These are phyloP conservation scores for Ophiocordyceps camponoti-saundersi DNA, from an alignment of 2,329 filamentous ascomycete genomes.

Conservation along the genomic window DNA sequence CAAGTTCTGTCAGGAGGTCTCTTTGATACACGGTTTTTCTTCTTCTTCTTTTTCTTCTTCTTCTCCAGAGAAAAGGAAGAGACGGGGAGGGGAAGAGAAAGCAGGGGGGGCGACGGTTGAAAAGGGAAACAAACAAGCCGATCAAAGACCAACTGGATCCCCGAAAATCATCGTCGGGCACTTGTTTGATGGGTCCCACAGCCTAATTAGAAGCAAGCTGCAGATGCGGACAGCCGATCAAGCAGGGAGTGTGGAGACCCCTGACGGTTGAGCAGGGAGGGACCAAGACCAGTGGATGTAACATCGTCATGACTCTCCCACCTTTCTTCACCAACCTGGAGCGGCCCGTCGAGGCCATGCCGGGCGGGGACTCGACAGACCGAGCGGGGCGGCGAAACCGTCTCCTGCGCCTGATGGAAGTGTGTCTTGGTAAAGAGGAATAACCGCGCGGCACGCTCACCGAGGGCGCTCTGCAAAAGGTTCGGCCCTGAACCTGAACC, in stretches of 20 bases:
- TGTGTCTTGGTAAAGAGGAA: background rate
- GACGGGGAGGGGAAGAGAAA: background rate
- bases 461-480: background rate
- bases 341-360: background rate
- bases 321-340: background rate
- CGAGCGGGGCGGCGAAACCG: background rate
- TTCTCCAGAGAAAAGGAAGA: too few species aligned
- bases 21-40: background rate
- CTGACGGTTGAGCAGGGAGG: background rate
- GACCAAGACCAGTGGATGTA: background rate
- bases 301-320: background rate
- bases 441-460: background rate
- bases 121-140: background rate
- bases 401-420: background rate
- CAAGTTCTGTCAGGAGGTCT: background rate
- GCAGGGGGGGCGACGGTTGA: background rate
- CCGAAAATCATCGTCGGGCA: constrained; percentile 1
- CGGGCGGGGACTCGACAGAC: background rate
- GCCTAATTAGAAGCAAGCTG: constrained; percentile 8
- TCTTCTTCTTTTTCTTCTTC: too few species aligned
- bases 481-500: background rate
- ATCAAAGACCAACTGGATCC: background rate
- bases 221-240: constrained; percentile 9
- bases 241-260: constrained; percentile 1
- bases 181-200: constrained; percentile 3